Percentiles rank a stretch among this genome's conserved stretches.
phyloP scores from a whole-genome alignment of 2,329 filamentous ascomycete genomes.

The Cryphonectria japonica region DNA sequence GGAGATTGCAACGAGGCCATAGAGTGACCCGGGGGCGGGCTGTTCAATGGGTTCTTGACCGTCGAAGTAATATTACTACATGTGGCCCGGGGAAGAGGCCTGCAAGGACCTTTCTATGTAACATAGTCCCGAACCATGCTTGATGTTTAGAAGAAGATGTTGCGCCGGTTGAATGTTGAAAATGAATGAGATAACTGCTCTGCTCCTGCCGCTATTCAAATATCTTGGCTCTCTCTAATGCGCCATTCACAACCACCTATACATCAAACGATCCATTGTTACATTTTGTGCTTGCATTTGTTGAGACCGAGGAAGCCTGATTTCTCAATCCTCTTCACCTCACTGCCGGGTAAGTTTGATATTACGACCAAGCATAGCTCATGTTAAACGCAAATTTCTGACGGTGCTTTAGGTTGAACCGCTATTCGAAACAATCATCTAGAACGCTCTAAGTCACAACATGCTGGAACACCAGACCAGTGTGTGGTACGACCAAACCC shows the following conservation, averaged over 20 bases:
- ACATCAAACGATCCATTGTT: neutral
- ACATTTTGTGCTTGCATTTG: neutral
- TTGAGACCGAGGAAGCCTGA: neutral
- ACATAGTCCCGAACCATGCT: neutral
- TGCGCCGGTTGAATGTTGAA: neutral
- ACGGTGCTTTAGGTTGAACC: neutral
- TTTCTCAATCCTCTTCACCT: neutral
- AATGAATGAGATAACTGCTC: too few relatives aligned
- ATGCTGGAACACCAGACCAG: conserved; percentile 8
- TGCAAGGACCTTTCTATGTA: neutral
- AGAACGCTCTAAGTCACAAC: neutral
- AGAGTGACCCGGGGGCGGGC: neutral
- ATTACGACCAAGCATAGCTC: neutral
- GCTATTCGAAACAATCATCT: too few relatives aligned
- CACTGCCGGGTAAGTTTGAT: neutral
- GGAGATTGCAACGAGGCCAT: neutral
- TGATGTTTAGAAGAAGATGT: neutral
- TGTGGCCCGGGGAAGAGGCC: neutral
- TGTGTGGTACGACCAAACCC: neutral
- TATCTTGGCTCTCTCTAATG: neutral
- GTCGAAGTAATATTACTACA: neutral
- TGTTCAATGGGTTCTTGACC: neutral
- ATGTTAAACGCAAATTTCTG: neutral
- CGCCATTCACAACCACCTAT: neutral
- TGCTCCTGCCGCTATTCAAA: neutral